Evolutionary conservation across 192 early-diverging fungal genomes (phyloP).

Genomic region (Phycomyces blakesleeanus): DNA sequence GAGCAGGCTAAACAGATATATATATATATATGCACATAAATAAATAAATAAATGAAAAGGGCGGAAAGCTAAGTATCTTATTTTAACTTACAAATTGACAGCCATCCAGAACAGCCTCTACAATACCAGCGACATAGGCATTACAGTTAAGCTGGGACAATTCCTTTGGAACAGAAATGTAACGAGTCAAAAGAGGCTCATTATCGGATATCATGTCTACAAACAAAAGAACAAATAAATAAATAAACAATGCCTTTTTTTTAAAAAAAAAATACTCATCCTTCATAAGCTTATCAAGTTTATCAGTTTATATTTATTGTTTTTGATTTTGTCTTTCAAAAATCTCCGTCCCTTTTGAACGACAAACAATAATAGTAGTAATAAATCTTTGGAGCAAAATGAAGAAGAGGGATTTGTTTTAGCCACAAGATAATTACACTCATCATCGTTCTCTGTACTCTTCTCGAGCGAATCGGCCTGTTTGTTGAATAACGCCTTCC

Average conservation of each 20-base stretch:
- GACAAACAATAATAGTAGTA: no score
- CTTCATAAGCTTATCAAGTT: no score
- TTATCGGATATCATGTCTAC: constrained; percentile 99
- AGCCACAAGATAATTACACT: constrained; percentile 59
- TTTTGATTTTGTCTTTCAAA: no score
- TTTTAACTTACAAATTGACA: constrained; percentile 76
- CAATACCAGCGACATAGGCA: constrained; percentile 93
- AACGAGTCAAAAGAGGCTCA: constrained; percentile 85
- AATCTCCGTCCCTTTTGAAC: no score
- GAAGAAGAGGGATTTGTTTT: no score
- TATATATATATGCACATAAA: not conserved
- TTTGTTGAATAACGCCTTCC: constrained; percentile 95
- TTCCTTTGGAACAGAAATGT: constrained; percentile 93
- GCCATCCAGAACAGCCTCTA: constrained; percentile 91
- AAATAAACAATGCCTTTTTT: no score
- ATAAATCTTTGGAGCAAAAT: no score
- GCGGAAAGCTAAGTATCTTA: not conserved
- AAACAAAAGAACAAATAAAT: not conserved
- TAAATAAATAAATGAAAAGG: not conserved
- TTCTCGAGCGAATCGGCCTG: constrained; percentile 94
- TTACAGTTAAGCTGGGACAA: constrained; percentile 87
- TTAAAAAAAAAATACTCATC: no score
- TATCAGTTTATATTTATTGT: no score
- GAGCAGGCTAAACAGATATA: constrained; percentile 54
- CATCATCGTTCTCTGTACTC: constrained; percentile 94